Percentiles rank a stretch among this genome's conserved stretches.
Conservation (phyloP, 1,139 yeast genomes). For the Hansenula lynferdii region DNA sequence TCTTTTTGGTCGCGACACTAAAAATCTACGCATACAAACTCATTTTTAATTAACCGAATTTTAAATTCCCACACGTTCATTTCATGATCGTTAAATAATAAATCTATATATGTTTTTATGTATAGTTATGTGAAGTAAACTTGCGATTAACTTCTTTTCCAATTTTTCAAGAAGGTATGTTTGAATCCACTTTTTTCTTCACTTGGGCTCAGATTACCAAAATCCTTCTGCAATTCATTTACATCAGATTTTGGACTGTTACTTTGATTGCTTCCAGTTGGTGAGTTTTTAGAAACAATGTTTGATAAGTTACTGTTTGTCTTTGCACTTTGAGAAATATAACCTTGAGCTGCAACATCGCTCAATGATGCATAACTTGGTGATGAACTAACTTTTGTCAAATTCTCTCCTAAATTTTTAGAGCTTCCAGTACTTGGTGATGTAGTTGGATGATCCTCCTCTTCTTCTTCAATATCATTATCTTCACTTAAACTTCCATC, state of each 20-base stretch:
- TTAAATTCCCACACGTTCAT: neutral
- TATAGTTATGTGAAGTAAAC: no score
- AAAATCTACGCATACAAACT: neutral
- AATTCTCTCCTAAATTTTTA: constrained; percentile 8
- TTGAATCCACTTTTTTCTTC: constrained; percentile 7
- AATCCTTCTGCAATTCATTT: constrained; percentile 15
- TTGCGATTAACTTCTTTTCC: constrained; percentile 11
- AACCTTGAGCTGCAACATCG: constrained; percentile 45
- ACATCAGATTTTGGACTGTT: constrained; percentile 6
- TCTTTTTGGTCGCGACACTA: no score
- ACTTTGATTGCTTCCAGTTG: neutral
- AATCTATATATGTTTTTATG: neutral
- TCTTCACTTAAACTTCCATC: constrained; percentile 12
- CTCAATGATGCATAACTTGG: constrained; percentile 35
- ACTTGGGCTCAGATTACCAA: constrained; percentile 10
- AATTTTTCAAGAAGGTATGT: constrained; percentile 14
- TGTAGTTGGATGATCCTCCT: constrained; percentile 2
- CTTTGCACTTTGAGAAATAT: constrained; percentile 24
- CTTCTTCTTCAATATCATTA: constrained; percentile 12
- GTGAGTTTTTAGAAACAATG: constrained; percentile 4
- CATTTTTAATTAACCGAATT: neutral
- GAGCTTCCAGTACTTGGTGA: constrained; percentile 3
- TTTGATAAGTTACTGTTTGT: constrained; percentile 6
- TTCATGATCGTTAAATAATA: constrained; percentile 3
- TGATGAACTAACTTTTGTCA: constrained; percentile 19